phyloP scores from a whole-genome alignment of 225 moss, liverwort and hornwort species.

The Takakia lepidozioides region DNA sequence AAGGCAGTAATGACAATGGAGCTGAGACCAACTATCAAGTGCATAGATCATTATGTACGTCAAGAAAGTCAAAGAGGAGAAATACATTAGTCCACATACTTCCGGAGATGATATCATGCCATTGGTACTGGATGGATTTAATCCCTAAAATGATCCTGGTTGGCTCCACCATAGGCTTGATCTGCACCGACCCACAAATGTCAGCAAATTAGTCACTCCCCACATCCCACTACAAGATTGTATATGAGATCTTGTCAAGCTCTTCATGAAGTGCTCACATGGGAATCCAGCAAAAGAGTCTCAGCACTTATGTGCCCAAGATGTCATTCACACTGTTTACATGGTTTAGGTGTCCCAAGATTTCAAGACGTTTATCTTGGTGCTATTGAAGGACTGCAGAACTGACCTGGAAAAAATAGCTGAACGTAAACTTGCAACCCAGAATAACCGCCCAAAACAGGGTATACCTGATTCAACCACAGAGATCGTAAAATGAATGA shows the following conservation, averaged over 20 bases:
- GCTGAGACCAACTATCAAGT: too few relatives aligned
- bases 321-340: too few relatives aligned
- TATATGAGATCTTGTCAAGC: too few relatives aligned
- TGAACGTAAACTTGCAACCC: conserved; percentile 89
- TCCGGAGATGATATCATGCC: conserved; percentile 74
- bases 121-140: conserved; percentile 41
- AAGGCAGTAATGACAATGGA: too few relatives aligned
- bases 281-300: too few relatives aligned
- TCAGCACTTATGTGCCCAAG: too few relatives aligned
- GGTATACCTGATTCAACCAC: conserved; percentile 72
- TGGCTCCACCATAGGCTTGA: conserved; percentile 61
- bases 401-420: conserved; percentile 84
- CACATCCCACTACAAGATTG: neutral
- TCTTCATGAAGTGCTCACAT: too few relatives aligned
- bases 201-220: neutral
- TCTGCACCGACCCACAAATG: conserved; percentile 24
- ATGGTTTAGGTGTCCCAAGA: too few relatives aligned
- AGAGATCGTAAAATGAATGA: too few relatives aligned
- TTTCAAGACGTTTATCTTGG: too few relatives aligned
- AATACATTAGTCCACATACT: conserved; percentile 30
- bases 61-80: conserved; percentile 3
- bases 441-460: conserved; percentile 74
- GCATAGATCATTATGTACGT: conserved; percentile 4
- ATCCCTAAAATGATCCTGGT: conserved; percentile 53
- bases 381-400: too few relatives aligned